phyloP scores from a whole-genome alignment of 2,329 filamentous ascomycete species.

The Penicillium sp. region DNA sequence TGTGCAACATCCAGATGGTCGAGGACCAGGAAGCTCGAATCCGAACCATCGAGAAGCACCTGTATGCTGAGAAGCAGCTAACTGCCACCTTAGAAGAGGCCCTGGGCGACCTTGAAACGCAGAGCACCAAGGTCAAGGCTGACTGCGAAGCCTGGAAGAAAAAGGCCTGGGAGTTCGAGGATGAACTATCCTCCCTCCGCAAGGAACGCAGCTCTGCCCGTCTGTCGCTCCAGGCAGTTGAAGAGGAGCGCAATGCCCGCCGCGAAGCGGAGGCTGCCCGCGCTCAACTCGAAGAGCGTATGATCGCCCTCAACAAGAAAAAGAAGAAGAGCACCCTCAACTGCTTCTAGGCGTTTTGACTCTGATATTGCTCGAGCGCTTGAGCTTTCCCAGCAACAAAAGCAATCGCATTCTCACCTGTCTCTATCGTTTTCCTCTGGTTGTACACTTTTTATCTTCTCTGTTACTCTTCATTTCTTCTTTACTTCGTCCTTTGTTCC shows the following conservation, averaged over 20 bases:
- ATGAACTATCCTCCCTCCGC: slow-evolving; percentile 47
- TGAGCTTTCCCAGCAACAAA: slow-evolving; percentile 9
- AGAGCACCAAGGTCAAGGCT: slow-evolving; percentile 81
- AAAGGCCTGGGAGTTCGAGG: slow-evolving; percentile 68
- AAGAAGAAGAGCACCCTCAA: slow-evolving; percentile 93
- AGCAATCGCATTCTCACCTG: slow-evolving; percentile 13
- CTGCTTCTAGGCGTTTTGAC: slow-evolving; percentile 65
- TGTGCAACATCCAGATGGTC: slow-evolving; percentile 67
- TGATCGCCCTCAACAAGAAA: slow-evolving; percentile 84
- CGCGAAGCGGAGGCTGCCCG: slow-evolving; percentile 81
- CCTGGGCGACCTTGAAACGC: slow-evolving; percentile 81
- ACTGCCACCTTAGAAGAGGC: slow-evolving; percentile 93
- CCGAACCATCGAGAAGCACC: slow-evolving; percentile 89
- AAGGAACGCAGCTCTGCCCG: slow-evolving; percentile 53
- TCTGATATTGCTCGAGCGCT: background rate
- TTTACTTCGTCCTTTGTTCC: slow-evolving; percentile 3
- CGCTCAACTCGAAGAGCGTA: slow-evolving; percentile 83
- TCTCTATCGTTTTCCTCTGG: slow-evolving; percentile 9
- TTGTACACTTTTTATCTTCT: slow-evolving; percentile 15
- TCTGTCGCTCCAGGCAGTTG: slow-evolving; percentile 73
- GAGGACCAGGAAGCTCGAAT: slow-evolving; percentile 95
- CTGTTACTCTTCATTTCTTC: slow-evolving; percentile 11
- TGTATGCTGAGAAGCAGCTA: slow-evolving; percentile 90
- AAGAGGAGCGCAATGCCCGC: slow-evolving; percentile 90
- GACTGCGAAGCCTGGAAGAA: slow-evolving; percentile 88